Conservation (phyloP, 495 filamentous ascomycete genomes). For the Tuber umbilicatum region DNA sequence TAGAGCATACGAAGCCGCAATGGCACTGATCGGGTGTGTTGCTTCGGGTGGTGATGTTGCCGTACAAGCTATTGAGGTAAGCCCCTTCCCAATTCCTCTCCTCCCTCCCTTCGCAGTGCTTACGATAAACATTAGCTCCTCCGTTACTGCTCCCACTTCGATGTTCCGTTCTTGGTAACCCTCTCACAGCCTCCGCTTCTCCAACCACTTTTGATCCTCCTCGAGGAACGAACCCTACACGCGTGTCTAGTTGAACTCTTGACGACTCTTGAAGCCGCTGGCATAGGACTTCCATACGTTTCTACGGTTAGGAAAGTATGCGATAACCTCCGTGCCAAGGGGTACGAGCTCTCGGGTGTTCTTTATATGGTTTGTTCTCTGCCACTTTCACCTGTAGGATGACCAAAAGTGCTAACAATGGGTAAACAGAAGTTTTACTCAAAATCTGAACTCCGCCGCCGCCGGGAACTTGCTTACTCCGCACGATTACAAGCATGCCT, state of each 20-base stretch:
- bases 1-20: not conserved
- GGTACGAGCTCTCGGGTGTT: not conserved
- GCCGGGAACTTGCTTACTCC: not conserved
- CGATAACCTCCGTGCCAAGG: not conserved
- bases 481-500: not conserved
- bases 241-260: not conserved
- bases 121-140: not conserved
- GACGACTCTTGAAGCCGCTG: not conserved
- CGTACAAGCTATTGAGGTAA: not conserved
- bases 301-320: not conserved
- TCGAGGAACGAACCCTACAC: not conserved
- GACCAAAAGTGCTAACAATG: not conserved
- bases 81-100: not conserved
- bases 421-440: not conserved
- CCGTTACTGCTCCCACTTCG: not conserved
- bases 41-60: slow-evolving; percentile 1
- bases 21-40: not conserved
- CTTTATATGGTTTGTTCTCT: not conserved
- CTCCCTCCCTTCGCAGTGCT: not conserved
- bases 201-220: not conserved
- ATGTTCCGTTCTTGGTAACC: not conserved
- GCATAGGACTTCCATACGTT: not conserved
- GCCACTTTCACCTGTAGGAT: not conserved
- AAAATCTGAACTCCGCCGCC: not conserved
- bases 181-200: not conserved